These are phyloP conservation scores for Neofusicoccum kwambonambiense DNA, from an alignment of 2,329 filamentous ascomycete genomes.

Conservation along the genomic window DNA sequence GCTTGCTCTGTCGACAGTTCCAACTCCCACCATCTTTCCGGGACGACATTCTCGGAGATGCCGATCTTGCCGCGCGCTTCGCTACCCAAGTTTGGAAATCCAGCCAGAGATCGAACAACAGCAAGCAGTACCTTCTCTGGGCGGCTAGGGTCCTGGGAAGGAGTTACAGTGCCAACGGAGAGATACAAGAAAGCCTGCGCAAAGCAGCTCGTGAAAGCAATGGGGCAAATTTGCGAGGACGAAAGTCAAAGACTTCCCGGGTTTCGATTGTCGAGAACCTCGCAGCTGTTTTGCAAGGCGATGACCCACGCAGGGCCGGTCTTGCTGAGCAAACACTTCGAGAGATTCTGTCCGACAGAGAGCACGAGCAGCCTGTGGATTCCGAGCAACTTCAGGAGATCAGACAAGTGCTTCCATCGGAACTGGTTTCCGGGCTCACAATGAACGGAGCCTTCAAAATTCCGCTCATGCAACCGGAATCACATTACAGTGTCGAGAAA, in stretches of 20 bases:
- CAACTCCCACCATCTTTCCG: conserved; percentile 56
- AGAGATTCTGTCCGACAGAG: conserved; percentile 30
- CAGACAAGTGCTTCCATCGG: conserved; percentile 29
- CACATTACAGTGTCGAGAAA: conserved; percentile 22
- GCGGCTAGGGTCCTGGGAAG: conserved; percentile 80
- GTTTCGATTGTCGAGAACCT: conserved; percentile 36
- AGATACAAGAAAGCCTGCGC: neutral
- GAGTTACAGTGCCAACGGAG: conserved; percentile 51
- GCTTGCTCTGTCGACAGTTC: conserved; percentile 74
- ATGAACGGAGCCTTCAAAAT: conserved; percentile 24
- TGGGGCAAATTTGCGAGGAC: neutral
- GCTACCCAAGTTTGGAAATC: conserved; percentile 74
- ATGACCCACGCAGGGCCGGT: conserved; percentile 41
- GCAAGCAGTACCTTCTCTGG: conserved; percentile 76
- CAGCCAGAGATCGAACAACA: conserved; percentile 63
- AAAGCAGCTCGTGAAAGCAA: neutral
- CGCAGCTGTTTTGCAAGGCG: conserved; percentile 38
- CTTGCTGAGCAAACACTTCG: conserved; percentile 44
- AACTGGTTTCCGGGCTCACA: conserved; percentile 31
- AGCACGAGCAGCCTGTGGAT: neutral
- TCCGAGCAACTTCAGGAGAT: conserved; percentile 29
- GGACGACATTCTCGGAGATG: conserved; percentile 67
- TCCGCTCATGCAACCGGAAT: neutral
- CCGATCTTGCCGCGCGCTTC: conserved; percentile 62
- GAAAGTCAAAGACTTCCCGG: conserved; percentile 2